Base-by-base conservation (phyloP, 306 rosid genomes). In the Sindora glabra region DNA sequence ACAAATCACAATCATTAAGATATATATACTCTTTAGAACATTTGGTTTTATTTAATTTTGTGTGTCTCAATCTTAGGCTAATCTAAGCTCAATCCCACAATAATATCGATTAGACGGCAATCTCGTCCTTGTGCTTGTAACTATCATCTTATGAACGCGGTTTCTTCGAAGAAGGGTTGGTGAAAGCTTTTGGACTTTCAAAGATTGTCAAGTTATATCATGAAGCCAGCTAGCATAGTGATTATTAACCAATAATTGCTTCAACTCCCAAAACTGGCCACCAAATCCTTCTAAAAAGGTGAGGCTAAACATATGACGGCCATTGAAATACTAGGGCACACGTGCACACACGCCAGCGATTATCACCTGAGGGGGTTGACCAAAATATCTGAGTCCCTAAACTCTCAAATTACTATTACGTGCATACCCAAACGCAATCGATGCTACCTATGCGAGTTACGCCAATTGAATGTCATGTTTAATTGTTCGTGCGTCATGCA, bases 371-470 rank as follows among this genome's bases (percentile, higher is more conserved):
- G 23, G 18, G 7, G 14, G 51, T 51, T 23, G 15, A 40, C 10
- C 22, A 48, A 54, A 29, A 64, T 59, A 59, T 67, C 56, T 67
- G 17, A 8, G 34, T 29, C 34, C 2, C 1, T 8, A 19, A 45
- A 38, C 13, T 21, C 37, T 19, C 19, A 36, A 6, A 1, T 52
- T 10, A 11, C 18, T 60, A 18, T 25, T 2, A 40, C 2, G 41
- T 44, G 27, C 49, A 15, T 10, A 42, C 4, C 7, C 3, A 60
- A 26, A 17, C 18, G 14, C 34, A 10, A 19, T 62, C 33, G 22
- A 50, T 44, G 70, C 44, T 22, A 75, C 59, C 63, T 55, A 58
- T 24, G 58, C 15, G 56, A 64, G 55, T 12, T 47, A 7, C 40
- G 54, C 41, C 29, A 6, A 27, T n/a, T n/a, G n/a, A n/a, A n/a